Conservation (phyloP, 2,329 filamentous ascomycete genomes). For the Colletotrichum cereale region DNA sequence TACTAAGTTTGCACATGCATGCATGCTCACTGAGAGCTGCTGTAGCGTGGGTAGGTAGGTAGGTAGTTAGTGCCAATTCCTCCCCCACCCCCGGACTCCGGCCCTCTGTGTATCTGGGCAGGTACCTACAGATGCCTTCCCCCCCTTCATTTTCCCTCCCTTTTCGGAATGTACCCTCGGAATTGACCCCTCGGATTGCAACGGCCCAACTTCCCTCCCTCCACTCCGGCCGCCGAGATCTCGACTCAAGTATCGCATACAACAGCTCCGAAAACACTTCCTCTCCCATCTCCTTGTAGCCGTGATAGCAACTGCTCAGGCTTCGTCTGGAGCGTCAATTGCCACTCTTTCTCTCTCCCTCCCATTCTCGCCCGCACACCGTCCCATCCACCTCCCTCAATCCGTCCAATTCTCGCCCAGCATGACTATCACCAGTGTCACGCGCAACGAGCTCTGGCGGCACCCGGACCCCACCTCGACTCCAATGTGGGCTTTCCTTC, state of each 20-base stretch:
- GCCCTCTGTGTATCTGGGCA: background rate
- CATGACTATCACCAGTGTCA: constrained; percentile 39
- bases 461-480: constrained; percentile 76
- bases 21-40: background rate
- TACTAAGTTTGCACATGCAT: background rate
- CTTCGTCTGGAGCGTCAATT: constrained; percentile 13
- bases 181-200: constrained; percentile 39
- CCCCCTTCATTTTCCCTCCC: background rate
- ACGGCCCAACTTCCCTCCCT: constrained; percentile 39
- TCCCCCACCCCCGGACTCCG: constrained; percentile 40
- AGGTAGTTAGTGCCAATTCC: background rate
- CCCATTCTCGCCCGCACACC: background rate
- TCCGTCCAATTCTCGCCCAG: constrained; percentile 15
- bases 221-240: constrained; percentile 28
- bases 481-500: constrained; percentile 79
- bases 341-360: background rate
- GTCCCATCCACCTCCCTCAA: constrained; percentile 10
- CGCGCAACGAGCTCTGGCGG: constrained; percentile 73
- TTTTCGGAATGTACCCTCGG: constrained; percentile 32
- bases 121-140: background rate
- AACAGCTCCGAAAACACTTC: constrained; percentile 6
- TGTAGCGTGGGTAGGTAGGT: constrained; percentile 4
- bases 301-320: constrained; percentile 9
- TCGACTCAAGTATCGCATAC: constrained; percentile 8
- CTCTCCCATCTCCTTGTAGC: background rate